Conservation (phyloP, 148 eudicot genomes). For the Silene conica region DNA sequence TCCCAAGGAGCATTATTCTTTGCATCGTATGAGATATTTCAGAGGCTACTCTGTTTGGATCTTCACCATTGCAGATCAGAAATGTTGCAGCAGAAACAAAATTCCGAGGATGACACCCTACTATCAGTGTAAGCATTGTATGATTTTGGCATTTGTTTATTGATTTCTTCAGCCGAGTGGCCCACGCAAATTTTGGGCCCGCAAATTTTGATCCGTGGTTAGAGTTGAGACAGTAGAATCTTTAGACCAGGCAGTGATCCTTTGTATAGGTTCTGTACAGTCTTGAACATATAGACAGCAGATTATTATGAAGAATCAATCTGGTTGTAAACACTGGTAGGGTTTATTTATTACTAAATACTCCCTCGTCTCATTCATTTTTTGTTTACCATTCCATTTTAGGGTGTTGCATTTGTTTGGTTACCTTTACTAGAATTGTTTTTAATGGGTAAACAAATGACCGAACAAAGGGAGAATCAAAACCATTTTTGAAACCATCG, state of each 20-base stretch:
- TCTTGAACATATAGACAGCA: neutral
- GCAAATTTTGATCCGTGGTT: constrained; percentile 1
- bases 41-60: constrained; percentile 50
- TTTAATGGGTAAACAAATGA: no score
- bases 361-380: no score
- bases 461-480: no score
- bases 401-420: no score
- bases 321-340: no score
- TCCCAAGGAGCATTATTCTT: constrained; percentile 94
- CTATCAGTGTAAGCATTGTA: constrained; percentile 14
- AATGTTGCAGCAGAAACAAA: constrained; percentile 26
- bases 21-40: constrained; percentile 81
- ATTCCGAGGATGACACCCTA: constrained; percentile 24
- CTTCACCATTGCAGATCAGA: constrained; percentile 26
- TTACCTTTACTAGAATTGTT: no score
- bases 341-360: no score
- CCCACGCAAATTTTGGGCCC: constrained; percentile 1
- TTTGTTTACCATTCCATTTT: no score
- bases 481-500: no score
- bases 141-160: neutral
- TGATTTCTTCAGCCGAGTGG: constrained; percentile 1
- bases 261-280: constrained; percentile 25
- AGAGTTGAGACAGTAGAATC: neutral
- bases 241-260: neutral
- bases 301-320: no score